Base-by-base conservation (phyloP, 495 filamentous ascomycete species). In the Penicillium longicatenatum region DNA sequence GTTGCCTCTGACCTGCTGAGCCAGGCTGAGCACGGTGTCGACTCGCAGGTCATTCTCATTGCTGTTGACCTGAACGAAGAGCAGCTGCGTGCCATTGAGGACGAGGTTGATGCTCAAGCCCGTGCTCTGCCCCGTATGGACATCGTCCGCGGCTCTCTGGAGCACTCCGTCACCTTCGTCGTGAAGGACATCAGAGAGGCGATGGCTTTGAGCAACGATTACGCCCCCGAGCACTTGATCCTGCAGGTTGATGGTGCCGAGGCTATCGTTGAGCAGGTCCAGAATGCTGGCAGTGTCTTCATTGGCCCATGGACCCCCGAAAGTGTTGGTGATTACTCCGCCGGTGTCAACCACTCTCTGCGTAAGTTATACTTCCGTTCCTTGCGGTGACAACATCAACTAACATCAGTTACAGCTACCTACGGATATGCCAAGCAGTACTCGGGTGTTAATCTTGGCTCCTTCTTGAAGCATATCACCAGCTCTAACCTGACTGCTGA, bases 371-470 rank as follows among this genome's bases (percentile, higher is more conserved):
- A 14, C 37, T 10, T 47, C 31, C 16, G 1, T 12, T 1, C 35
- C 47, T 21, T 6, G 26, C 22, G 9, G 4, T 12, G 31, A 35
- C 51, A 50, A 8, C 44, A 6, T 14, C 17, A 53, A 51, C 65
- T 70, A 68, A 66, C 56, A 29, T 22, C 19, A 10, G 49, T 11
- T 61, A 7, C 56, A 97, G 92, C 94, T 59, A 98, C 94, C 19
- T 98, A 97, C 67, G 94, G 94, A 37, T 98, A 95, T 62, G 94
- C 94, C 45, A 95, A 93, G 73, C 94, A 98, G 67, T 98, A 98
- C 75, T 97, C 92, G 4, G 94, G 94, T 41, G 94, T 98, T 59
- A 98, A 96, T 70, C 85, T 98, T 1, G 92, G 84, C 5, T 96
- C 92, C 0, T 98, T 96, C 76, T 80, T 96, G 60, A 98, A 98